Evolutionary conservation across 73 alveolate genomes (phyloP), one percentile per base, ranked within the genome.

Genomic region (Urostyla sp.): DNA sequence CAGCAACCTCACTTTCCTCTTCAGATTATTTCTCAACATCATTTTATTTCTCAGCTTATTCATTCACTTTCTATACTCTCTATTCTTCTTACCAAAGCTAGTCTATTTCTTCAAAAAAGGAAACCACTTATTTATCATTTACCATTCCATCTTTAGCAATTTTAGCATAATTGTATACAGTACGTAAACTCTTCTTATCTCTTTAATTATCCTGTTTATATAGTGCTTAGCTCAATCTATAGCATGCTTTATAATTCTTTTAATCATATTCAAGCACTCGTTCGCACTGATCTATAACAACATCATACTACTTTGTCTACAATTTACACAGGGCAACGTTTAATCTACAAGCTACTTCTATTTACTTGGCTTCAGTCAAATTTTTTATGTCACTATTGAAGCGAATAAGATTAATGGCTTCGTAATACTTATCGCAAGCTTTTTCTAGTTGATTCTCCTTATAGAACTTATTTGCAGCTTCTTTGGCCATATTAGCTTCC

Each of bases 391-490:
- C 28, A 20, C 50, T 72, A 50, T 48, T 69, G 67, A 45, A 69
- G 43, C 84, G 23, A 21, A 69, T 44, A 2, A 38, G 3, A 32
- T 69, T 69, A 6, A 69, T 45, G 21, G 61, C 28, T 40, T 69
- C 84, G 46, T 46, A 69, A 32, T 69, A 69, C n/a, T 31, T 18
- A 16, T 69, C 84, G 31, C 72, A 45, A 20, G 84, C 84, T 50
- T 43, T 31, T 35, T 46, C 72, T 31, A 11, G 34, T 35, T 69
- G 5, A 23, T 48, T 5, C 24, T 43, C 72, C 56, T 48, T 18
- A 18, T 15, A 44, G 0, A 45, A 56, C 57, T 69, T 23, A 50
- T 10, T 28, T 2, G 84, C 84, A 34, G 24, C 58, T 11, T 43
- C 84, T 32, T 69, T 69, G 44, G 50, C n/a, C n/a, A 26, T 15